Base-by-base conservation (phyloP, 2,329 filamentous ascomycete species). In the Parastagonospora nodorum region DNA sequence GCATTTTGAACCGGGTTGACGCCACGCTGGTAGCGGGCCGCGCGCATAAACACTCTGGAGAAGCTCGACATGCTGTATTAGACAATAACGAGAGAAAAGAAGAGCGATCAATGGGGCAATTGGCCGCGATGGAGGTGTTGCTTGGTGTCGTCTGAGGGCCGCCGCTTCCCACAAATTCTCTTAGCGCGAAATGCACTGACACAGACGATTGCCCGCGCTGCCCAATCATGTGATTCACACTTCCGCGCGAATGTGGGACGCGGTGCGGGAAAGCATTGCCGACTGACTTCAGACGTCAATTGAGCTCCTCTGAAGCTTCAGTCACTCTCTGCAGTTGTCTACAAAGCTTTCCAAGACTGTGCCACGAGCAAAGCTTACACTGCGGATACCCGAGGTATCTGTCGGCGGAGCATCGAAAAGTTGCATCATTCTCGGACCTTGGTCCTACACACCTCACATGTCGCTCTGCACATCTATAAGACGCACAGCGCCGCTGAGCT, bases 31-130 rank as follows among this genome's bases (percentile, higher is more conserved):
- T 84, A 82, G 75, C 90, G 88, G 76, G 89, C 88, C 63, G 91
- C 89, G 81, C 90, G 89, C 78, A 94, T 77, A 70, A 96, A 87
- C 68, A 90, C 88, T 77, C 91, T 87, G 75, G 91, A 84, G 73
- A 94, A 86, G 72, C 84, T 84, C 77, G 91, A 87, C 89, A 95
- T 96, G 72, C 76, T 88, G 80, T 55, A 56, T 57, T 49, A 60
- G 63, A 60, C 50, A 60, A 40, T 53, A 54, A 55, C 36, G 28
- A 51, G 60, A 60, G 54, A 55, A 47, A 58, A 57, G 61, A 39
- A 57, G 67, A 66, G 64, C 53, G 64, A 24, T 61, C 59, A 51
- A 48, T 51, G 57, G 60, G 55, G 61, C 67, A 61, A 62, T 60
- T 64, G 64, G 52, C 58, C 53, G 60, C 57, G 63, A 58, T 60